Evolutionary conservation across 2,329 filamentous ascomycete genomes (phyloP), one percentile per base, ranked within the genome.

Genomic region (Tolypocladium endophyticum): DNA sequence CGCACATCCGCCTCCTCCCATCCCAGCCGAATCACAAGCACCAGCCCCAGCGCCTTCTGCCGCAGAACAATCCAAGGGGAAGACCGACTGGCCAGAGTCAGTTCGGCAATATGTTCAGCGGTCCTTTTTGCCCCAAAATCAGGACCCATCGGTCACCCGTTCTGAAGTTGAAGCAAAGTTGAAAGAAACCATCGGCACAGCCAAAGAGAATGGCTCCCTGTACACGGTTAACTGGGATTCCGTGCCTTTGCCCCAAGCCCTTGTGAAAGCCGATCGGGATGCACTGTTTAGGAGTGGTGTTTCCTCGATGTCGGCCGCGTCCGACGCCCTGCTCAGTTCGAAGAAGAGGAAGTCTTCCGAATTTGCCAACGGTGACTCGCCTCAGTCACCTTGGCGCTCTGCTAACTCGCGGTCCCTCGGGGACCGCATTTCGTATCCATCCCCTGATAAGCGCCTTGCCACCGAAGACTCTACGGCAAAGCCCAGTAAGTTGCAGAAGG

Each of bases 401-500:
- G 84, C 86, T 82, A 89, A 86, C 74, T 73, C 71, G 59, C 74
- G 72, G 61, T 73, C 79, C 62, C 82, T 93, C 67, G 88, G 90
- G 77, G 87, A 91, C 70, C 90, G 92, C 67, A 82, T 93, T 70
- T 87, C 87, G 66, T 86, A 85, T 70, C 73, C 79, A 59, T 73
- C 79, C 61, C 64, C 71, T 56, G 70, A 72, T 53, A 79, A 78
- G 66, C 75, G 74, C 67, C 65, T 70, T 61, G 70, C 69, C 60
- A 72, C 75, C 70, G 78, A 80, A 66, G 79, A 81, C 63, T 73
- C 77, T 58, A 67, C 75, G 61, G 74, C 77, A 64, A 81, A 80
- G 66, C 70, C 82, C 80, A 95, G 90, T 94, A 96, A 96, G 90
- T 94, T 88, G 73, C 86, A 89, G 76, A 88, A 88, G 78, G 92